These are phyloP conservation scores for Penicillium atrosanguineum DNA, from an alignment of 495 filamentous ascomycete species.

Conservation along the genomic window DNA sequence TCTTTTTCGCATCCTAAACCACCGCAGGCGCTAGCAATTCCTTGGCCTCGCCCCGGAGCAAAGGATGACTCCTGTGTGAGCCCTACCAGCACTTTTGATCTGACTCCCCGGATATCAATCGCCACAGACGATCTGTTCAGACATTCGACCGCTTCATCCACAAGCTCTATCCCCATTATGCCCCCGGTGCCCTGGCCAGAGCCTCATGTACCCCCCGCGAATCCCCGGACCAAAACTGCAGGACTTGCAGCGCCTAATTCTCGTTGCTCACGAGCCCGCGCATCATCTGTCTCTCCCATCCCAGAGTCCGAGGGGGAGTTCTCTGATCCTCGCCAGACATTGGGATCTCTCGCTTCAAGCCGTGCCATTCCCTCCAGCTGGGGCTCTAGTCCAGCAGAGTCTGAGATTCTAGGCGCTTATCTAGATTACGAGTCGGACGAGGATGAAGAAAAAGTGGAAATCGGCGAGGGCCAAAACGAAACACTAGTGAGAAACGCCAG, in stretches of 20 bases:
- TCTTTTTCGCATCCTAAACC: slow-evolving; percentile 50
- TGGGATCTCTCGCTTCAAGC: slow-evolving; percentile 78
- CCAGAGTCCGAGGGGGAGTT: slow-evolving; percentile 65
- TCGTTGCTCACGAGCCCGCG: slow-evolving; percentile 39
- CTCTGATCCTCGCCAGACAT: slow-evolving; percentile 44
- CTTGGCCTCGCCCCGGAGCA: slow-evolving; percentile 17
- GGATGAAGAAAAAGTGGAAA: slow-evolving; percentile 34
- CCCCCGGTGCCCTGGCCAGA: slow-evolving; percentile 14
- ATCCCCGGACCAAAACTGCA: slow-evolving; percentile 15
- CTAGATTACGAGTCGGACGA: slow-evolving; percentile 38
- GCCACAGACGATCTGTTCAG: slow-evolving; percentile 35
- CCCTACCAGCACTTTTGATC: slow-evolving; percentile 22
- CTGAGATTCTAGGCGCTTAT: slow-evolving; percentile 43
- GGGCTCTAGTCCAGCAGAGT: slow-evolving; percentile 52
- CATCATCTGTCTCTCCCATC: slow-evolving; percentile 82
- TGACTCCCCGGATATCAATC: slow-evolving; percentile 30
- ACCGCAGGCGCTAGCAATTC: slow-evolving; percentile 15
- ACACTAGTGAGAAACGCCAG: slow-evolving; percentile 75
- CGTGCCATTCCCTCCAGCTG: slow-evolving; percentile 73
- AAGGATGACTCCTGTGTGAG: slow-evolving; percentile 37
- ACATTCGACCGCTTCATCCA: slow-evolving; percentile 32
- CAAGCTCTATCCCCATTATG: slow-evolving; percentile 49
- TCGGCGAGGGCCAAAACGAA: slow-evolving; percentile 49
- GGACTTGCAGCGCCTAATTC: slow-evolving; percentile 24
- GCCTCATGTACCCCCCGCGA: slow-evolving; percentile 13